These are phyloP conservation scores for Margaritispora aquatica DNA, from an alignment of 495 filamentous ascomycete genomes.

Conservation along the genomic window DNA sequence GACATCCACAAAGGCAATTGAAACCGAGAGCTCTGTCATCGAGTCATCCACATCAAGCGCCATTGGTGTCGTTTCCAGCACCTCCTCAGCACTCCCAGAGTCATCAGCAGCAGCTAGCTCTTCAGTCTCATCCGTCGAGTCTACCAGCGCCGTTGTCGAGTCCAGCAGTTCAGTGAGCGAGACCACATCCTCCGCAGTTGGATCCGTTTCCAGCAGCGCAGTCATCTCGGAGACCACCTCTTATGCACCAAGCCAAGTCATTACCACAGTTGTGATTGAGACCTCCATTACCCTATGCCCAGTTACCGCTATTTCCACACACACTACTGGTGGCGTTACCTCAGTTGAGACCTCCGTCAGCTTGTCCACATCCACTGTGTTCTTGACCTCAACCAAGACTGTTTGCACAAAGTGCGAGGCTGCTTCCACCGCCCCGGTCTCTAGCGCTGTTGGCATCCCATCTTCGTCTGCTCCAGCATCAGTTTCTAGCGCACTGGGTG, in stretches of 20 bases:
- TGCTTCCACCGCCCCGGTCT: background rate
- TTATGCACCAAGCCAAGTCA: conserved; percentile 16
- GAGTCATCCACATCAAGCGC: conserved; percentile 4
- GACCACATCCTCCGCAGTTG: conserved; percentile 13
- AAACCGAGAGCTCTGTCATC: background rate
- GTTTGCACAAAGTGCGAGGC: background rate
- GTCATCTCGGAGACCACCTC: conserved; percentile 3
- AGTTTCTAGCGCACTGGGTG: background rate
- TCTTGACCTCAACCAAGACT: conserved; percentile 17
- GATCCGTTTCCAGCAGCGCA: conserved; percentile 16
- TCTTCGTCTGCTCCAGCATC: background rate
- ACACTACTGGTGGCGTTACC: background rate
- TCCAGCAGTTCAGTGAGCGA: background rate
- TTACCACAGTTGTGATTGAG: conserved; percentile 15
- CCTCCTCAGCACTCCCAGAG: too few species aligned
- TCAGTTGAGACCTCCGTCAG: conserved; percentile 25
- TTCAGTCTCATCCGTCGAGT: conserved; percentile 2
- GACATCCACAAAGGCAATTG: background rate
- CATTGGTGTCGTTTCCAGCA: background rate
- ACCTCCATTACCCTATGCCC: conserved; percentile 32
- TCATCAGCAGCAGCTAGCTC: background rate
- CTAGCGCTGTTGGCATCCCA: background rate
- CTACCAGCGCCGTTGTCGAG: background rate
- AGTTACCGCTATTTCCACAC: conserved; percentile 27
- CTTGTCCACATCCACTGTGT: conserved; percentile 35